Evolutionary conservation across 768 basidiomycete genomes (phyloP).

Genomic region (Macrolepiota dolichaula): DNA sequence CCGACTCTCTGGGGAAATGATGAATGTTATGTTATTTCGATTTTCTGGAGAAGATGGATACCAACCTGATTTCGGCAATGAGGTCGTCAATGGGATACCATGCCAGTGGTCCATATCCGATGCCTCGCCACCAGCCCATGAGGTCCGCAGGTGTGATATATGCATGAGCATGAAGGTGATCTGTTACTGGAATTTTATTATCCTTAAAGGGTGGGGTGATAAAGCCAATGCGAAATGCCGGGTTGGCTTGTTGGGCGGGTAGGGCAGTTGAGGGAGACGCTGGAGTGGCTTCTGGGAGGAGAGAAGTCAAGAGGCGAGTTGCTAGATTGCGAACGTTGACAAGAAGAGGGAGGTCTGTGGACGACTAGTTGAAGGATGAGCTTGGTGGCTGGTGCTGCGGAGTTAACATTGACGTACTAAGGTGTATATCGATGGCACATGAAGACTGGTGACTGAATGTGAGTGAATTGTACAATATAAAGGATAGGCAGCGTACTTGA

Average conservation of each 20-base stretch:
- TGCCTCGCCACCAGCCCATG: conserved; percentile 69
- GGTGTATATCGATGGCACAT: conserved; percentile 75
- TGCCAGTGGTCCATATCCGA: conserved; percentile 64
- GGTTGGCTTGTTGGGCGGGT: conserved; percentile 25
- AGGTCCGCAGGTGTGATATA: conserved; percentile 63
- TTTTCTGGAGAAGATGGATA: conserved; percentile 10
- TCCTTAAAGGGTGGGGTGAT: conserved; percentile 78
- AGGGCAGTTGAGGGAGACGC: conserved; percentile 30
- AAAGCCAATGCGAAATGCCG: conserved; percentile 65
- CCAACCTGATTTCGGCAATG: conserved; percentile 78
- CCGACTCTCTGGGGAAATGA: conserved; percentile 55
- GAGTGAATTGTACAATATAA: conserved; percentile 9
- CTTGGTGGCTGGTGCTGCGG: conserved; percentile 9
- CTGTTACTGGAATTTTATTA: conserved; percentile 73
- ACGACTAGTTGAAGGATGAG: conserved; percentile 43
- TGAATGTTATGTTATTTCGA: conserved; percentile 6
- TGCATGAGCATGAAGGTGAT: conserved; percentile 77
- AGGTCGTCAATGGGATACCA: conserved; percentile 80
- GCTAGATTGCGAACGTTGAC: conserved; percentile 58
- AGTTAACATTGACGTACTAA: conserved; percentile 43
- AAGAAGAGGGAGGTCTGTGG: conserved; percentile 72
- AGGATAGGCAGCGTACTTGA: conserved; percentile 54
- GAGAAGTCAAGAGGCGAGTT: conserved; percentile 48
- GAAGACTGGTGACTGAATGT: conserved; percentile 43
- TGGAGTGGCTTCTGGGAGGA: conserved; percentile 37